Conservation (phyloP, 495 filamentous ascomycete species). For the Diplogelasinospora grovesii region DNA sequence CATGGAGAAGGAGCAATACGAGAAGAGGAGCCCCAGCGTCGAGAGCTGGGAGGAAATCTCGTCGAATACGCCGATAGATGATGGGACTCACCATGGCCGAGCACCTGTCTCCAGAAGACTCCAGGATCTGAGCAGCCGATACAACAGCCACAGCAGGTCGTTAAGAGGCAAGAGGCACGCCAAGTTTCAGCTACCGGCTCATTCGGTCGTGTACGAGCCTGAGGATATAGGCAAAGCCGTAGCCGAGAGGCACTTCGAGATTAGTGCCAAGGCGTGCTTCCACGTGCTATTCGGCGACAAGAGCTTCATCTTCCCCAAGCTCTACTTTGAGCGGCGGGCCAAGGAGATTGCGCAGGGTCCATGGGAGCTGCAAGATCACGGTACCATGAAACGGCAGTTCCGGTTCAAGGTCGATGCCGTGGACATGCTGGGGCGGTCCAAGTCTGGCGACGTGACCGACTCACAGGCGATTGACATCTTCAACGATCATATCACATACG, state of each 20-base stretch:
- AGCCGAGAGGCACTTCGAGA: slow-evolving; percentile 71
- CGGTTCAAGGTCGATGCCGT: slow-evolving; percentile 66
- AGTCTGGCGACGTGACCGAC: slow-evolving; percentile 61
- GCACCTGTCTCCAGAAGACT: slow-evolving; percentile 34
- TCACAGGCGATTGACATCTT: slow-evolving; percentile 85
- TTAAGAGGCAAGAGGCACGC: slow-evolving; percentile 53
- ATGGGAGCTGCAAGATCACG: slow-evolving; percentile 65
- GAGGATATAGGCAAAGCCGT: slow-evolving; percentile 63
- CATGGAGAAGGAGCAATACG: slow-evolving; percentile 57
- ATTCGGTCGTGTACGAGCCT: slow-evolving; percentile 77
- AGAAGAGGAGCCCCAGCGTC: slow-evolving; percentile 59
- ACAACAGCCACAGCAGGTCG: slow-evolving; percentile 44
- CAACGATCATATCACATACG: slow-evolving; percentile 94
- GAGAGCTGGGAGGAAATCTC: slow-evolving; percentile 93
- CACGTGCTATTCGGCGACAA: slow-evolving; percentile 95
- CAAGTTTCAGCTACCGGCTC: slow-evolving; percentile 78
- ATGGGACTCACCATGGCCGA: slow-evolving; percentile 40
- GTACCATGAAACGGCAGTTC: slow-evolving; percentile 68
- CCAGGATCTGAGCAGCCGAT: slow-evolving; percentile 43
- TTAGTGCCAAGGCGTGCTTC: slow-evolving; percentile 89
- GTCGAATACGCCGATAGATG: slow-evolving; percentile 55
- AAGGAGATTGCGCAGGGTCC: slow-evolving; percentile 77
- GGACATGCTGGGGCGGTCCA: slow-evolving; percentile 55
- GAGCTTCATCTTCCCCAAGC: slow-evolving; percentile 83
- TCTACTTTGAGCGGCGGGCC: slow-evolving; percentile 80